Percentiles rank a stretch among this genome's conserved stretches.
Evolutionary conservation across 192 early-diverging fungal species (phyloP).

Genomic region (Linnemannia schmuckeri): DNA sequence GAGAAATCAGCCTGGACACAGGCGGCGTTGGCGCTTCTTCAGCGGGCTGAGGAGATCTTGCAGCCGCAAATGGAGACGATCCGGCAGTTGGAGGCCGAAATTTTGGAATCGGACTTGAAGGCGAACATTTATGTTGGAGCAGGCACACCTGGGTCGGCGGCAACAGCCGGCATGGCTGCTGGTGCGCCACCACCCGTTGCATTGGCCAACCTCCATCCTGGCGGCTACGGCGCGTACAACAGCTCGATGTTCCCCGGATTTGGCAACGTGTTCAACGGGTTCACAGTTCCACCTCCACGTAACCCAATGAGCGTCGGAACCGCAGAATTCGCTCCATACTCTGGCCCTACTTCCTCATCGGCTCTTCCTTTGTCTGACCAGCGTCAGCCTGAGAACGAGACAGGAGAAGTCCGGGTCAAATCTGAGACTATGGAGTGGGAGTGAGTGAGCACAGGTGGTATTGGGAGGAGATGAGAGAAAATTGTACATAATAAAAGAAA

Average conservation of each 20-base stretch:
- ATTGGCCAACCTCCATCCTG: conserved; percentile 34
- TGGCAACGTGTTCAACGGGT: conserved; percentile 34
- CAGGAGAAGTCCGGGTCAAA: conserved; percentile 21
- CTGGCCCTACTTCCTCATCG: neutral
- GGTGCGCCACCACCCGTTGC: conserved; percentile 12
- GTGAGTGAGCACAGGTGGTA: neutral
- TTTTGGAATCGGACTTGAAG: conserved; percentile 45
- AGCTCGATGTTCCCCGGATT: conserved; percentile 39
- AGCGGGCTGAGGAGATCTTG: conserved; percentile 52
- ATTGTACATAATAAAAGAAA: neutral
- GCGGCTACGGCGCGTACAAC: conserved; percentile 42
- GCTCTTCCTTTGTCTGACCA: neutral
- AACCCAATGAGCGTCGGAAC: neutral
- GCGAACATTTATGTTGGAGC: conserved; percentile 32
- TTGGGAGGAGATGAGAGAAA: neutral
- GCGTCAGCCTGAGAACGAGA: neutral
- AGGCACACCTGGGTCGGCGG: neutral
- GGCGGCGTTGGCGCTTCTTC: conserved; percentile 56
- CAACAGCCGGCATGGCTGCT: neutral
- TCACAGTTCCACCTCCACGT: neutral
- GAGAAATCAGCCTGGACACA: conserved; percentile 58
- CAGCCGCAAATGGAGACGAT: conserved; percentile 47
- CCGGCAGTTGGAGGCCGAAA: conserved; percentile 38
- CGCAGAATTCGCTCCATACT: neutral
- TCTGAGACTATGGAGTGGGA: conserved; percentile 38